Conservation (phyloP, 345 rosid genomes). For the Syzygium oleosum region DNA sequence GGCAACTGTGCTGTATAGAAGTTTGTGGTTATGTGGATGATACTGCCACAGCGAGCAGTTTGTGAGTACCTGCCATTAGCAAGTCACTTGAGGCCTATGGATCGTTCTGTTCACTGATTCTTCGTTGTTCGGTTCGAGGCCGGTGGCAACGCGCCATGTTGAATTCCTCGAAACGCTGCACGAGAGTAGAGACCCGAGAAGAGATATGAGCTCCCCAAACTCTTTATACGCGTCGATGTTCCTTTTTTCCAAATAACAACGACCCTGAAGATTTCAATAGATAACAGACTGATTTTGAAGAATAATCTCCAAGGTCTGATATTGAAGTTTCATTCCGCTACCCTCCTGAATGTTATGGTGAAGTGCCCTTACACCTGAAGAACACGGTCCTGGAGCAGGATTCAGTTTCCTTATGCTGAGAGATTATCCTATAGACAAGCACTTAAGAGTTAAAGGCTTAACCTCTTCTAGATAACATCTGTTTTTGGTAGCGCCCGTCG, state of each 20-base stretch:
- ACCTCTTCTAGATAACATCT: neutral
- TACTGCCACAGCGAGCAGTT: neutral
- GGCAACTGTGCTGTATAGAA: neutral
- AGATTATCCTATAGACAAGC: no score
- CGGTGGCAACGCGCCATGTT: neutral
- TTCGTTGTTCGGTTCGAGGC: neutral
- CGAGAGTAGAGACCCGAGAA: neutral
- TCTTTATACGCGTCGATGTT: neutral
- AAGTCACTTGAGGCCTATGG: neutral
- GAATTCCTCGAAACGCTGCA: neutral
- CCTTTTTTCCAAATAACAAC: neutral
- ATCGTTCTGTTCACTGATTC: neutral
- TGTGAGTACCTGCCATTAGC: neutral
- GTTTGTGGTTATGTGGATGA: neutral
- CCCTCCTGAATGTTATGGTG: neutral
- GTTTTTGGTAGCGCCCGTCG: neutral
- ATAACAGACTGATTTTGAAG: neutral
- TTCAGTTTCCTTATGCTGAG: neutral
- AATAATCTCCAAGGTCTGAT: neutral
- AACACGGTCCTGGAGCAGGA: neutral
- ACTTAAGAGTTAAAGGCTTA: neutral
- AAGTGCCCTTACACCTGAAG: neutral
- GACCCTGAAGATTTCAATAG: neutral
- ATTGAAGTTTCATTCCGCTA: neutral
- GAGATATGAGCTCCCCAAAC: neutral